phyloP scores from a whole-genome alignment of 192 early-diverging fungal species.

The Coemansia sp. region DNA sequence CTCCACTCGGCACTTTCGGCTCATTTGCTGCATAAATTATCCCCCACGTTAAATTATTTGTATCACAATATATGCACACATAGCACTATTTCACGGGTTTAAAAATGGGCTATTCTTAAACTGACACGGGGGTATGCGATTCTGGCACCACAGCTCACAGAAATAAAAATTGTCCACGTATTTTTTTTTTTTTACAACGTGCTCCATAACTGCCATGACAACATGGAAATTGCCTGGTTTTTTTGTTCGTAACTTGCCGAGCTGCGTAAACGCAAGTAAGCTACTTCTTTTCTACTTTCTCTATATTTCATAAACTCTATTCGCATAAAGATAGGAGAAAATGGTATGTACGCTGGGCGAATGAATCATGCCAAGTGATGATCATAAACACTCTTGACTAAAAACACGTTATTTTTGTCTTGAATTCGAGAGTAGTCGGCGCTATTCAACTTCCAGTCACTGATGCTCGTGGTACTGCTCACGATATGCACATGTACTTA shows the following conservation, averaged over 20 bases:
- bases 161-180: background rate
- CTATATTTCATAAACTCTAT: too few species aligned
- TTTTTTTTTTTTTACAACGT: background rate
- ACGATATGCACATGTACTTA: constrained; percentile 98
- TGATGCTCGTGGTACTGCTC: constrained; percentile 88
- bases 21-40: background rate
- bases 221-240: background rate
- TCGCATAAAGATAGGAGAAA: background rate
- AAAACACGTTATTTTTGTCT: background rate
- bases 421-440: constrained; percentile 68
- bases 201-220: background rate
- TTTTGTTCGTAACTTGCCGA: background rate
- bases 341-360: background rate
- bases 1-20: background rate
- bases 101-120: background rate
- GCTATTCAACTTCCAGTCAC: constrained; percentile 94
- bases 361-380: background rate
- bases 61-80: background rate
- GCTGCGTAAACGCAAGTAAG: background rate
- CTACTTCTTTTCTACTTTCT: too few species aligned
- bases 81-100: background rate
- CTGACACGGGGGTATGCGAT: background rate
- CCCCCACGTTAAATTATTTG: background rate
- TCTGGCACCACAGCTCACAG: background rate
- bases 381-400: background rate